Percentiles rank a stretch among this genome's conserved stretches.
Evolutionary conservation across 2,329 filamentous ascomycete genomes (phyloP).

Genomic region (Calonectria pauciramosa): DNA sequence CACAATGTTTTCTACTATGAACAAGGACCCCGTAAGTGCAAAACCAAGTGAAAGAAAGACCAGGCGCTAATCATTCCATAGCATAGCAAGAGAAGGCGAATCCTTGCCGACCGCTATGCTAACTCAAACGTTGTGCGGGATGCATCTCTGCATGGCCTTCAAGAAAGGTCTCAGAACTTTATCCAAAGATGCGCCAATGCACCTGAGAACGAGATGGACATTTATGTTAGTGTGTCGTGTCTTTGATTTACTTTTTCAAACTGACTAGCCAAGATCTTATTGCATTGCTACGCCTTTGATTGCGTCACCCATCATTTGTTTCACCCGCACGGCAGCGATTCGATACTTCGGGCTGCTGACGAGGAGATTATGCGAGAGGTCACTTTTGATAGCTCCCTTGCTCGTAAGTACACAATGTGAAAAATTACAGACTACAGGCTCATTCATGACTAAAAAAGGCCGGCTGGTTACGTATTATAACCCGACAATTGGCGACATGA

Average conservation of each 20-base stretch:
- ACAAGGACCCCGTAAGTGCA: slow-evolving; percentile 24
- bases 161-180: slow-evolving; percentile 32
- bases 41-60: not conserved
- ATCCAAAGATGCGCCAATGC: slow-evolving; percentile 22
- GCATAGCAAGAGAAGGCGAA: slow-evolving; percentile 31
- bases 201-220: slow-evolving; percentile 25
- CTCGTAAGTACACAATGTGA: not conserved
- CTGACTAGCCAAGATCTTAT: not conserved
- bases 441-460: not conserved
- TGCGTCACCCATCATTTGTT: slow-evolving; percentile 32
- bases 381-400: slow-evolving; percentile 30
- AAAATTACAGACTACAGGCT: not conserved
- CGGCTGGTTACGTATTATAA: slow-evolving; percentile 27
- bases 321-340: slow-evolving; percentile 33
- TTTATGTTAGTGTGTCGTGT: slow-evolving; percentile 19
- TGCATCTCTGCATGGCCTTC: slow-evolving; percentile 20
- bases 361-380: slow-evolving; percentile 30
- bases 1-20: slow-evolving; percentile 33
- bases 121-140: slow-evolving; percentile 33
- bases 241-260: rapidly evolving
- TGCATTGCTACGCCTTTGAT: slow-evolving; percentile 36
- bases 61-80: too few species aligned
- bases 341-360: slow-evolving; percentile 19
- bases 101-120: slow-evolving; percentile 36
- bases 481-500: slow-evolving; percentile 5